Conservation (phyloP, 306 rosid species). For the Prunus armeniaca region DNA sequence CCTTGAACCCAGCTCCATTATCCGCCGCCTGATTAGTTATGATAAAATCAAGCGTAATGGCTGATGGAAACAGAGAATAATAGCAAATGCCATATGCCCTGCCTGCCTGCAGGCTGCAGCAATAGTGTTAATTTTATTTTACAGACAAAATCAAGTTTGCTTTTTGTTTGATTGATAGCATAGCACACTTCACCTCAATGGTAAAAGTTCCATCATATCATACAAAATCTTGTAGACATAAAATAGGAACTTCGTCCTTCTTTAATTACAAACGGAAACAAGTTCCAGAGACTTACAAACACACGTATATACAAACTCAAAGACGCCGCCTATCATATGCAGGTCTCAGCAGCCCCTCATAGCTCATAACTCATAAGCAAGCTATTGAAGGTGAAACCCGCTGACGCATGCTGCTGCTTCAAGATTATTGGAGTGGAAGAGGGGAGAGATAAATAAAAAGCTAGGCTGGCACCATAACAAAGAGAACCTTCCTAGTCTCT, state of each 20-base stretch:
- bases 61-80: no score
- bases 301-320: conserved; percentile 44
- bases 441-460: conserved; percentile 18
- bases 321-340: conserved; percentile 14
- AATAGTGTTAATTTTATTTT: no score
- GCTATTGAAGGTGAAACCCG: conserved; percentile 1
- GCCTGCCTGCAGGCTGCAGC: no score
- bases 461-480: conserved; percentile 4
- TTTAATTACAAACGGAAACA: conserved; percentile 34
- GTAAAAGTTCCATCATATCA: conserved; percentile 7
- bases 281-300: conserved; percentile 36
- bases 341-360: conserved; percentile 33
- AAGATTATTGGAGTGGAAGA: conserved; percentile 15
- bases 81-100: no score
- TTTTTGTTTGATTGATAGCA: neutral
- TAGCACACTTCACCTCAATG: neutral
- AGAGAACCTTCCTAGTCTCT: conserved; percentile 19
- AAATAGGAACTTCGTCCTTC: neutral
- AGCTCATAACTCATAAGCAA: conserved; percentile 12
- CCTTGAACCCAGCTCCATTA: neutral
- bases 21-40: no score
- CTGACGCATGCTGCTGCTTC: conserved; percentile 25
- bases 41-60: no score
- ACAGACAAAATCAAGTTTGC: no score
- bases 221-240: conserved; percentile 9